Base-by-base conservation (phyloP, 495 filamentous ascomycete genomes). In the Aspergillus cristatus region DNA sequence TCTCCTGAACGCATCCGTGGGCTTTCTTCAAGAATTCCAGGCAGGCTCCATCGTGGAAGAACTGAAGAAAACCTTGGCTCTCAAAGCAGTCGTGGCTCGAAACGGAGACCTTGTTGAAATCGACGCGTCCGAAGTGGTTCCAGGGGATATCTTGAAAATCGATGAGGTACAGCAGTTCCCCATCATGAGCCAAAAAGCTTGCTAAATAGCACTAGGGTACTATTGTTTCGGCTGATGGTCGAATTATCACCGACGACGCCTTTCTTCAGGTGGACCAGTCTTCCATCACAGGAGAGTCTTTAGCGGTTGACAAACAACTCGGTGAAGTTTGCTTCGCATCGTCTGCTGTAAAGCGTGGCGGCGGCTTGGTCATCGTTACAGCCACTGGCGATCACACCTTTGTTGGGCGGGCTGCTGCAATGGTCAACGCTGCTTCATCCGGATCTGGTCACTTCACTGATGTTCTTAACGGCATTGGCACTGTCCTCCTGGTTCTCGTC, bases 261-360 rank as follows among this genome's bases (percentile, higher is more conserved):
- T 82, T 82, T 68, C 75, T 95, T 35, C 86, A 93, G 57, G 79
- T 95, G 43, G 88, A 95, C 62, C 88, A 94, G 66, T 94, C 87
- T 41, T 75, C 83, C 45, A 84, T 95, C 51, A 94, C 88, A 20
- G 88, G 88, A 42, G 88, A 95, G 65, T 94, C 88, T 50, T 77
- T 94, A 40, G 86, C 87, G 42, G 86, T 91, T 40, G 83, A 89
- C 61, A 94, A 90, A 67, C 75, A 81, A 59, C 78, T 80, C 58
- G 72, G 73, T 39, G 86, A 93, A 59, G 63, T 68, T 42, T 84
- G 82, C 60, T 94, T 81, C 57, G 76, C 84, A 53, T 93, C 88
- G 8, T 91, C 87, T 3, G 78, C 76, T 43, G 80, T 93, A 70
- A 94, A 91, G 73, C 86, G 86, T 69, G 87, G 88, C 55, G 74